Base-by-base conservation (phyloP, 169 alveolate species). In the Plasmodium falciparum region DNA sequence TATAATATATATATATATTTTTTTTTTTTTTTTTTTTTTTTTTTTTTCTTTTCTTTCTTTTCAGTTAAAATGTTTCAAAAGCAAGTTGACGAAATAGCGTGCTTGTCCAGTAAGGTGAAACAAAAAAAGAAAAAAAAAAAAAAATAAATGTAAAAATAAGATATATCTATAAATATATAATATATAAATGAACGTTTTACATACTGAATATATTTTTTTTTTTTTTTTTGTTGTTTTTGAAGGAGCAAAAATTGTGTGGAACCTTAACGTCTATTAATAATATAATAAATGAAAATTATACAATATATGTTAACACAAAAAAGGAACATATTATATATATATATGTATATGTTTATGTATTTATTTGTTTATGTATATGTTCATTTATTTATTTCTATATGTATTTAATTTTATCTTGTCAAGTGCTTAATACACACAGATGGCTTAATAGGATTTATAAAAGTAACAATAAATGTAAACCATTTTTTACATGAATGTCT, bases 241-340 rank as follows among this genome's bases (percentile, higher is more conserved):
- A 74, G 88, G 88, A 74, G 12, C 88, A 74, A 29, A 65, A 59
- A 65, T 50, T 74, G 29, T 58, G 29, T 62, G 73, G 58, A 15
- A 5, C 56, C 47, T 61, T 74, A 4, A 74, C 88, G 5, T 61
- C 88, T 8, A 12, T 74, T n/a, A 50, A 8, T 26, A 74, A 61
- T 67, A 50, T 74, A 43, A 17, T 66, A n/a, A 62, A 74, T 12
- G 15, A 74, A 20, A 50, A 74, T 67, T 43, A 74, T 43, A 74
- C 73, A 6, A 59, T 74, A 74, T 74, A 74, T 50, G 88, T 74
- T 61, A 74, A 5, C 7, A 17, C n/a, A 52, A 74, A 74, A 20
- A 56, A 52, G 17, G 17, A 52, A 73, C 1, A 33, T 26, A 15
- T 7, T 20, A 3, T 61, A 26, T 13, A 7, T 66, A 13, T 29